phyloP scores from a whole-genome alignment of 768 basidiomycete genomes.

The Collybia sp. region DNA sequence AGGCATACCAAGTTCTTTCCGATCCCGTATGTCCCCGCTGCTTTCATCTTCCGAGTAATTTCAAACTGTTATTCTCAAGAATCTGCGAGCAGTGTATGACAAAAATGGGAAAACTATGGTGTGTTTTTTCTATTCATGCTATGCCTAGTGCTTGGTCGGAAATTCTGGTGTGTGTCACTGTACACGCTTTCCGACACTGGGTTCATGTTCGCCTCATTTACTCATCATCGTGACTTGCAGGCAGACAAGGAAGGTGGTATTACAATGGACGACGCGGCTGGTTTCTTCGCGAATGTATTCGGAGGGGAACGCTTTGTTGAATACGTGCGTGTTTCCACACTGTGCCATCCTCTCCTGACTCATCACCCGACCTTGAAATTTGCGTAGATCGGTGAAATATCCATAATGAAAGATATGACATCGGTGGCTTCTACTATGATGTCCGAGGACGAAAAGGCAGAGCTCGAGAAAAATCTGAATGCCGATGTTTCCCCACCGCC shows the following conservation, averaged over 20 bases:
- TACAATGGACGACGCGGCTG: conserved; percentile 87
- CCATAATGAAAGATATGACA: conserved; percentile 92
- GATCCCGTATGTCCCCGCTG: conserved; percentile 55
- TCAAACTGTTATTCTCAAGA: conserved; percentile 32
- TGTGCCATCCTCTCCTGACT: too few relatives aligned
- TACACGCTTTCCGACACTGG: background rate
- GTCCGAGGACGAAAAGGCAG: conserved; percentile 89
- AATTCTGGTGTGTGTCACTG: background rate
- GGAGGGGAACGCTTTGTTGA: conserved; percentile 90
- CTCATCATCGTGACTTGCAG: conserved; percentile 20
- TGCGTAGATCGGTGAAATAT: conserved; percentile 90
- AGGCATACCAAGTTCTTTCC: conserved; percentile 92
- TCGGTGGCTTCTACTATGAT: conserved; percentile 81
- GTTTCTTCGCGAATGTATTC: conserved; percentile 94
- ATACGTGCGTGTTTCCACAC: conserved; percentile 54
- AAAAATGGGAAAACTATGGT: conserved; percentile 92
- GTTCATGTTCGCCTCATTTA: too few relatives aligned
- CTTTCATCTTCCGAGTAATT: conserved; percentile 3
- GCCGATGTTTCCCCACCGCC: conserved; percentile 22
- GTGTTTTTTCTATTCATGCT: conserved; percentile 16
- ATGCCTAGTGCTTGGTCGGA: too few relatives aligned
- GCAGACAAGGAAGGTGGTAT: conserved; percentile 74
- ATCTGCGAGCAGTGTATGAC: conserved; percentile 87
- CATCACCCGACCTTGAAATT: background rate
- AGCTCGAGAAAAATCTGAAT: conserved; percentile 72